Percentiles rank a stretch among this genome's conserved stretches.
Evolutionary conservation across 1,284 basidiomycete genomes (phyloP).

Genomic region (Sphagnurus paluster): DNA sequence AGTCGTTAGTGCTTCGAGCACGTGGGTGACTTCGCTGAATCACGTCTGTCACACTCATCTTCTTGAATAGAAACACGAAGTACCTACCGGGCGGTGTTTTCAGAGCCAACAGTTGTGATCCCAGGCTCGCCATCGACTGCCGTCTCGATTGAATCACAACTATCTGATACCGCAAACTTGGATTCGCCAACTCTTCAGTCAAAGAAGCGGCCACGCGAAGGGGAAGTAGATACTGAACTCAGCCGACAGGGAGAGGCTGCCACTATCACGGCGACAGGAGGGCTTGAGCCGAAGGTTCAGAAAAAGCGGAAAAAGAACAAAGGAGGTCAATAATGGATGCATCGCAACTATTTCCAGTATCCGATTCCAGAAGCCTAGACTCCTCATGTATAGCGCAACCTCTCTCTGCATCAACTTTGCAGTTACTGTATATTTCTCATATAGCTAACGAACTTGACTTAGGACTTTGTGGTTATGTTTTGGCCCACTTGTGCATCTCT

Average conservation of each 20-base stretch:
- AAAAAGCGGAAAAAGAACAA: constrained; percentile 26
- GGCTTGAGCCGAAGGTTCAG: constrained; percentile 18
- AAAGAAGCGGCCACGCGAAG: constrained; percentile 15
- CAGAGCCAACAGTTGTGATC: constrained; percentile 65
- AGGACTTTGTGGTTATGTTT: no score
- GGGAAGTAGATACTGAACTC: constrained; percentile 10
- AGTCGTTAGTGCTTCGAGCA: constrained; percentile 69
- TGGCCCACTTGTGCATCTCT: no score
- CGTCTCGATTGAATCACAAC: background rate
- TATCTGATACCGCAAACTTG: background rate
- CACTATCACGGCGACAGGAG: constrained; percentile 4
- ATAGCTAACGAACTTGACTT: no score
- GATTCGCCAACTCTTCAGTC: background rate
- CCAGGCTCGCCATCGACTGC: no score
- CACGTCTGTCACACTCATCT: background rate
- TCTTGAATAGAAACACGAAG: constrained; percentile 40
- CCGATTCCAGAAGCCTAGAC: background rate
- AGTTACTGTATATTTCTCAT: no score
- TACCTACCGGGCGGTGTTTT: constrained; percentile 70
- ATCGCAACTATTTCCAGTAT: no score
- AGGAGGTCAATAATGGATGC: background rate
- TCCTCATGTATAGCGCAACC: background rate
- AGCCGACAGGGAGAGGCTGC: background rate
- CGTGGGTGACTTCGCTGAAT: constrained; percentile 45
- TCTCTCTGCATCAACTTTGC: background rate